Percentiles rank a stretch among this genome's conserved stretches.
These are phyloP conservation scores for Solanum stenotomum DNA, from an alignment of 257 asterid species.

Conservation along the genomic window DNA sequence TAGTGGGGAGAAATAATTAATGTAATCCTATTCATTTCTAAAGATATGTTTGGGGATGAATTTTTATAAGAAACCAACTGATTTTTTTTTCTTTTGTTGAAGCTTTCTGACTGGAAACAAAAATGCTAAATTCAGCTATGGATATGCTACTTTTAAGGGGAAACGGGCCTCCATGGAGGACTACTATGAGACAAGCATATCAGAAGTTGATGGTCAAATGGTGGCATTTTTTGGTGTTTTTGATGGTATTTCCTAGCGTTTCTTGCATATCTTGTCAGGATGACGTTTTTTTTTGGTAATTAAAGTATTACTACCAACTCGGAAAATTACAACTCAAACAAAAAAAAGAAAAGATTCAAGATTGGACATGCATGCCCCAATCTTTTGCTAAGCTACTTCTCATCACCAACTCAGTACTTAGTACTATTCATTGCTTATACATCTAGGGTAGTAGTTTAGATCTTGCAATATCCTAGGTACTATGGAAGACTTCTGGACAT, in stretches of 20 bases:
- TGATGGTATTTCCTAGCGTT: constrained; percentile 35
- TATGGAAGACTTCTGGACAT: not conserved
- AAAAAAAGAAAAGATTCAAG: not conserved
- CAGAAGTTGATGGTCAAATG: constrained; percentile 71
- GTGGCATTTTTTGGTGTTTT: constrained; percentile 76
- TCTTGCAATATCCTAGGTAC: not conserved
- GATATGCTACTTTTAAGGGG: constrained; percentile 71
- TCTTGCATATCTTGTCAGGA: not conserved
- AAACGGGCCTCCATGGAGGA: constrained; percentile 82
- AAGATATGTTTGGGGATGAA: not conserved
- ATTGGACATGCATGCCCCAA: not conserved
- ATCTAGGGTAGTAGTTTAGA: not conserved
- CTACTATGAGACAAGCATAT: constrained; percentile 53
- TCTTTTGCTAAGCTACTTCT: not conserved
- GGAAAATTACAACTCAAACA: not conserved
- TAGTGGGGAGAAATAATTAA: not conserved
- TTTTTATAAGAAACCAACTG: not conserved
- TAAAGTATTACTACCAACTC: not conserved
- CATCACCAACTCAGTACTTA: not conserved
- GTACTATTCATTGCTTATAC: not conserved
- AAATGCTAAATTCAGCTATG: constrained; percentile 52
- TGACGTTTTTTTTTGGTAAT: not conserved
- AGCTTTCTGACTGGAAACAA: constrained; percentile 42
- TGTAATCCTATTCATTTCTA: not conserved
- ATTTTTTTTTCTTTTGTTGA: constrained; percentile 5